phyloP scores from a whole-genome alignment of 768 basidiomycete species.

The Lanmaoa pseudosensibilis region DNA sequence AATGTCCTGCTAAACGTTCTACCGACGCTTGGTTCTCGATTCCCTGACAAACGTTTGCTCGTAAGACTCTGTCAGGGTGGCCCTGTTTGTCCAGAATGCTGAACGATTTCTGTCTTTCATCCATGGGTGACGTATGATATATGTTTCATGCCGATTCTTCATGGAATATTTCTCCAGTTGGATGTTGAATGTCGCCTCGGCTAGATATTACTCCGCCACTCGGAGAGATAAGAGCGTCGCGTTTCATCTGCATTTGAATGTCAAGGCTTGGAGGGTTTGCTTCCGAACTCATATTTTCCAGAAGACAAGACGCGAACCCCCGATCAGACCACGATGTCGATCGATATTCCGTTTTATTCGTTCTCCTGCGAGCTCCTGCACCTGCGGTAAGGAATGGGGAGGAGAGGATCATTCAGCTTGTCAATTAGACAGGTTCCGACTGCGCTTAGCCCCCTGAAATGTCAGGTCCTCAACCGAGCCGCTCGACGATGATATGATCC shows the following conservation, averaged over 20 bases:
- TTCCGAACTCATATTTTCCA: not conserved
- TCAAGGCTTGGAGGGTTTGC: not conserved
- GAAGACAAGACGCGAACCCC: not conserved
- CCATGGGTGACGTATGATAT: not conserved
- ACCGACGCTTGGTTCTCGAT: not conserved
- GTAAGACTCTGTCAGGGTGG: not conserved
- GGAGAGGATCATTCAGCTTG: not conserved
- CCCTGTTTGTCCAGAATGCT: not conserved
- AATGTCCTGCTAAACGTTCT: not conserved
- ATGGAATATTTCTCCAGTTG: not conserved
- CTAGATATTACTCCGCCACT: not conserved
- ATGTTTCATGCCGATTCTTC: not conserved
- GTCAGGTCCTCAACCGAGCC: not conserved
- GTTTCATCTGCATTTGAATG: slow-evolving; percentile 5
- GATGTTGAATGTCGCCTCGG: not conserved
- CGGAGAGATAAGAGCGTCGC: not conserved
- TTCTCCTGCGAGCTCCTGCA: not conserved
- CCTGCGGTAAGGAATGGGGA: not conserved
- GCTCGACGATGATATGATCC: slow-evolving; percentile 13
- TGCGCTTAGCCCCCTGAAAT: not conserved
- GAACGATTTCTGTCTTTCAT: not conserved
- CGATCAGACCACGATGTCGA: not conserved
- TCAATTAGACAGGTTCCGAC: not conserved
- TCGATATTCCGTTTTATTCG: not conserved
- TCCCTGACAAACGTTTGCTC: not conserved